A percentile compares a stretch with the other conserved stretches of the same genome.
phyloP scores from a whole-genome alignment of 2,329 filamentous ascomycete genomes.

The Fusarium foetens region DNA sequence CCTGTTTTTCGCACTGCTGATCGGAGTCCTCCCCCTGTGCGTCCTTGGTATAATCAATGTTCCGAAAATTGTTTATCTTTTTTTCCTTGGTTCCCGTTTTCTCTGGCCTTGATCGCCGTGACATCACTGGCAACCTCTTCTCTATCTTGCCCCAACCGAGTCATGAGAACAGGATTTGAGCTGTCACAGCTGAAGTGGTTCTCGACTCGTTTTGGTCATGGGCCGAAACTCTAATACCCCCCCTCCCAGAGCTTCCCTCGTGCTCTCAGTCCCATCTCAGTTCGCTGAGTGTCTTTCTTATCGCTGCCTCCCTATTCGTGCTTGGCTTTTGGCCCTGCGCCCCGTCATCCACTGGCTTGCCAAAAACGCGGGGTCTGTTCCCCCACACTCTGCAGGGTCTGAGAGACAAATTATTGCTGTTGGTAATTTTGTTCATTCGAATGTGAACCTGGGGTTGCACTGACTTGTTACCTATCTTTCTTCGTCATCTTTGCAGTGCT shows the following conservation, averaged over 20 bases:
- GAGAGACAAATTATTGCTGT: conserved; percentile 12
- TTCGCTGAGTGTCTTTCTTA: conserved; percentile 34
- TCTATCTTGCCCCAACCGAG: conserved; percentile 12
- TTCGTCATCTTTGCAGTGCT: conserved; percentile 4
- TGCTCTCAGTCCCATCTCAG: conserved; percentile 32
- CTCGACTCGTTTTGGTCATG: conserved; percentile 35
- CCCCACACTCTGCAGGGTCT: conserved; percentile 42
- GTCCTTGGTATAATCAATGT: not conserved
- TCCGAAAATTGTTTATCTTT: not conserved
- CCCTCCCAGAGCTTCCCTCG: conserved; percentile 29
- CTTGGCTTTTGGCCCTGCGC: conserved; percentile 30
- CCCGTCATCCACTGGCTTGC: conserved; percentile 34
- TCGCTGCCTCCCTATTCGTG: conserved; percentile 39
- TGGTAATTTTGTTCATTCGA: conserved; percentile 16
- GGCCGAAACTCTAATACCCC: conserved; percentile 32
- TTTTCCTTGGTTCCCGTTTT: conserved; percentile 18
- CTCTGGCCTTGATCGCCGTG: conserved; percentile 53
- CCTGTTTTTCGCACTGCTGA: conserved; percentile 15
- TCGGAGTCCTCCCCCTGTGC: not conserved
- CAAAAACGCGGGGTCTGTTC: conserved; percentile 44
- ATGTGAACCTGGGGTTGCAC: conserved; percentile 6
- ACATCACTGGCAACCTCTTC: conserved; percentile 47
- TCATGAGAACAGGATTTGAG: conserved; percentile 33
- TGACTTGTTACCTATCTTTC: not conserved
- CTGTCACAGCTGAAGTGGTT: conserved; percentile 30